Conservation (phyloP, 2,329 filamentous ascomycete genomes). For the Aspergillus sp. region DNA sequence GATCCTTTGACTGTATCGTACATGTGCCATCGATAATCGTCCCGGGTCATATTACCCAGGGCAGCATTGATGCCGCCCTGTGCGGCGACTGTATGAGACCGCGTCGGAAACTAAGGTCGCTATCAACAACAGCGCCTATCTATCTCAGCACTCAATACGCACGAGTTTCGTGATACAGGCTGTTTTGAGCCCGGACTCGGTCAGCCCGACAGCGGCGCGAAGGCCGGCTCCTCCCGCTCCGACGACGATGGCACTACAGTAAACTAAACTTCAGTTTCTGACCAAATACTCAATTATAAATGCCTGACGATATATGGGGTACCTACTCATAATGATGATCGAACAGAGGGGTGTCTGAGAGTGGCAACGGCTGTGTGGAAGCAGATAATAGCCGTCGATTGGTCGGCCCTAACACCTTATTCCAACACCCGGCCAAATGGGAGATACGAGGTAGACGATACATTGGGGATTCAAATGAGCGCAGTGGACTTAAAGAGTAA, state of each 20-base stretch:
- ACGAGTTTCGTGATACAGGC: constrained; percentile 21
- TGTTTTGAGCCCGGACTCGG: constrained; percentile 20
- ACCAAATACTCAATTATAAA: background rate
- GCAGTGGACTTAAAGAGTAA: background rate
- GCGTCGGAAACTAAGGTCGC: constrained; percentile 17
- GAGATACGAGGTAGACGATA: background rate
- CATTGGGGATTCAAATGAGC: background rate
- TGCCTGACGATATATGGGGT: background rate
- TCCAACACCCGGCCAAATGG: background rate
- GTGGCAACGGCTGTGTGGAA: background rate
- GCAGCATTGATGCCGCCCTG: constrained; percentile 9
- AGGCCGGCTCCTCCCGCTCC: constrained; percentile 19
- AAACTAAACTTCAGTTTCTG: background rate
- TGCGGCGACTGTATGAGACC: constrained; percentile 17
- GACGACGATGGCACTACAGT: constrained; percentile 18
- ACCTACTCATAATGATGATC: constrained; percentile 23
- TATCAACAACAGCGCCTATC: background rate
- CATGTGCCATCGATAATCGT: constrained; percentile 9
- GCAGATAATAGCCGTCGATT: background rate
- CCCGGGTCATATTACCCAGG: constrained; percentile 4
- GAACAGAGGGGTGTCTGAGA: constrained; percentile 7
- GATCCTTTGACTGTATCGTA: constrained; percentile 8
- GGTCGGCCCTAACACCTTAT: background rate
- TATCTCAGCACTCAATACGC: background rate
- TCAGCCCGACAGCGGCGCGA: constrained; percentile 19